Conservation (phyloP, 2,329 filamentous ascomycete genomes). For the Fusarium floridanum region DNA sequence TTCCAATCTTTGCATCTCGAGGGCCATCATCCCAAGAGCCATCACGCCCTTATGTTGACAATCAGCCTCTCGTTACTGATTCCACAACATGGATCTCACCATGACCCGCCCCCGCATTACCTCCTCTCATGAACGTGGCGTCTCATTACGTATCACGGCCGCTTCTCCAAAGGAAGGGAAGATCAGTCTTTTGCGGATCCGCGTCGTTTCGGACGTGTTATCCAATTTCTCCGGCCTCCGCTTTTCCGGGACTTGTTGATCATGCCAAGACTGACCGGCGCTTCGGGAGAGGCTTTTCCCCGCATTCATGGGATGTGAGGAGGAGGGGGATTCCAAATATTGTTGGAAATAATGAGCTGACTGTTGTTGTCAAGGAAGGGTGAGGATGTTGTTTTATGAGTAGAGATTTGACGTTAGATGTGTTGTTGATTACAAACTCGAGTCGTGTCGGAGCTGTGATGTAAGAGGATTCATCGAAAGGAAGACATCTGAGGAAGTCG, state of each 20-base stretch:
- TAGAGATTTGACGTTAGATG: not conserved
- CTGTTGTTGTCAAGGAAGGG: not conserved
- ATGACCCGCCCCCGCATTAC: constrained; percentile 4
- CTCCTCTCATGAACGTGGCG: not conserved
- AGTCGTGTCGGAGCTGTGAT: not conserved
- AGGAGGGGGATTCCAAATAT: not conserved
- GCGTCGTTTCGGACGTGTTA: constrained; percentile 2
- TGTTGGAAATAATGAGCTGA: not conserved
- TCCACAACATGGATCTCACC: not conserved
- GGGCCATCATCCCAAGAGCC: not conserved
- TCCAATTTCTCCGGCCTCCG: constrained; percentile 5
- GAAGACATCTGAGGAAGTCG: not conserved
- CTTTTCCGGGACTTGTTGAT: constrained; percentile 1
- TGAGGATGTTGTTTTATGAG: not conserved
- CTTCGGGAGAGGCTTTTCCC: constrained; percentile 4
- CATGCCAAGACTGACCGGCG: not conserved
- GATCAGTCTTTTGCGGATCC: constrained; percentile 9
- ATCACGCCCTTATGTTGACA: not conserved
- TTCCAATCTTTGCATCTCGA: not conserved
- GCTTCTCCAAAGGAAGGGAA: not conserved
- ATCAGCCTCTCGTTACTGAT: not conserved
- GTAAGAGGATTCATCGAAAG: not conserved
- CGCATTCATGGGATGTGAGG: not conserved
- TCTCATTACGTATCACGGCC: not conserved
- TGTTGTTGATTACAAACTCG: not conserved